Evolutionary conservation across 257 asterid genomes (phyloP).

Genomic region (Solanum chilense): DNA sequence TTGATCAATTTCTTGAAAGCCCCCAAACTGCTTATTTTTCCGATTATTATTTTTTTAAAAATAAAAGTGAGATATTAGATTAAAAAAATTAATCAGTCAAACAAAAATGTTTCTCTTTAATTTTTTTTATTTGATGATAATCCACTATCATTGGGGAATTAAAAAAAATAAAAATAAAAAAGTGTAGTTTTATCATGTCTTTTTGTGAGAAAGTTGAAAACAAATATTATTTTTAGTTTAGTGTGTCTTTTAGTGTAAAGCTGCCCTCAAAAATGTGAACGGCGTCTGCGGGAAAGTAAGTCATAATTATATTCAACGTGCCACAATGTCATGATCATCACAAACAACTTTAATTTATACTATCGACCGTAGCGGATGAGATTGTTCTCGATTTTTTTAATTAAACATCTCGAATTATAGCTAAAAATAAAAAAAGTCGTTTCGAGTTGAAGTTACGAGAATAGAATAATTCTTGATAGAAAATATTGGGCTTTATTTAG

Average conservation of each 20-base stretch:
- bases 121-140: background rate
- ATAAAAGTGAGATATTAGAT: too few relatives aligned
- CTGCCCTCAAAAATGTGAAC: background rate
- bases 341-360: background rate
- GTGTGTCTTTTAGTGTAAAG: background rate
- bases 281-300: background rate
- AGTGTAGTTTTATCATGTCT: background rate
- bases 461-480: too few relatives aligned
- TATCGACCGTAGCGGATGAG: too few relatives aligned
- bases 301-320: background rate
- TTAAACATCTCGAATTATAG: accelerated
- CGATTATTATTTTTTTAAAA: too few relatives aligned
- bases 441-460: too few relatives aligned
- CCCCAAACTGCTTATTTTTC: too few relatives aligned
- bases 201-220: background rate
- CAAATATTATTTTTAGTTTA: background rate
- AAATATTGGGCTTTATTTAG: background rate
- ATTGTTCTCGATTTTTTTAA: accelerated
- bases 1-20: background rate
- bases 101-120: too few relatives aligned
- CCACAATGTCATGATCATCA: background rate
- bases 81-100: too few relatives aligned
- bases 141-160: background rate
- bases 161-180: background rate
- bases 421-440: too few relatives aligned